Base-by-base conservation (phyloP, 2,329 filamentous ascomycete species). In the Fusarium domesticum region DNA sequence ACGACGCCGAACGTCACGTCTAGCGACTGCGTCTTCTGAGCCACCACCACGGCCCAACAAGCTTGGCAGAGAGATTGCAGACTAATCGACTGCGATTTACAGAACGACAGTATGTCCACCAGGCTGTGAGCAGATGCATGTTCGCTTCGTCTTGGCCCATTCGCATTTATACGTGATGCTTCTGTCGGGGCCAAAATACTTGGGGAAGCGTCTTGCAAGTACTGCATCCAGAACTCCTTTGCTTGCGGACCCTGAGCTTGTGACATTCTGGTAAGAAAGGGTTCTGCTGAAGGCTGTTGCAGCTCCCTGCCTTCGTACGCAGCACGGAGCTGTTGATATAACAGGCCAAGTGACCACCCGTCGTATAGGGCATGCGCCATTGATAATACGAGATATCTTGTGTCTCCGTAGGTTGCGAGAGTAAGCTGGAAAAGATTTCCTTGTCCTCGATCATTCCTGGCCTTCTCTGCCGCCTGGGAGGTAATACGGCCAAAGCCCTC, bases 301-400 rank as follows among this genome's bases (percentile, higher is more conserved):
- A 56, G 51, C 10, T 70, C 62, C 1, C 62, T 50, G 5, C 70
- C 70, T 5, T 70, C 37, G 50, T 95, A 95, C 2, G 84, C 81
- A n/a, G 66, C 70, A 14, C 74, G 65, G 1, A 96, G 76, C 57
- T 93, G 83, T 34, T 76, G 71, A 56, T 93, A 89, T 2, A 96
- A 66, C 14, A 95, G 69, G 4, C 74, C 72, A 11, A 96, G 75
- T 3, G 90, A 95, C 80, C 84, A 90, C 1, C 91, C 91, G 60
- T 96, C 91, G 54, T 96, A 96, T 16, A 96, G 73, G 2, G 90
- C 89, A 65, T 96, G 91, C 0, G 90, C 78, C 31, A 96, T 82
- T 0, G 89, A 91, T 1, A 96, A 63, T 5, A 84, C 59, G 2
- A 84, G 50, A 43, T 75, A 79, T 4, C 47, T 65, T 28, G 56